A percentile compares a stretch with the other conserved stretches of the same genome.
These are phyloP conservation scores for Dactylella cylindrospora DNA, from an alignment of 2,329 filamentous ascomycete species.

Conservation along the genomic window DNA sequence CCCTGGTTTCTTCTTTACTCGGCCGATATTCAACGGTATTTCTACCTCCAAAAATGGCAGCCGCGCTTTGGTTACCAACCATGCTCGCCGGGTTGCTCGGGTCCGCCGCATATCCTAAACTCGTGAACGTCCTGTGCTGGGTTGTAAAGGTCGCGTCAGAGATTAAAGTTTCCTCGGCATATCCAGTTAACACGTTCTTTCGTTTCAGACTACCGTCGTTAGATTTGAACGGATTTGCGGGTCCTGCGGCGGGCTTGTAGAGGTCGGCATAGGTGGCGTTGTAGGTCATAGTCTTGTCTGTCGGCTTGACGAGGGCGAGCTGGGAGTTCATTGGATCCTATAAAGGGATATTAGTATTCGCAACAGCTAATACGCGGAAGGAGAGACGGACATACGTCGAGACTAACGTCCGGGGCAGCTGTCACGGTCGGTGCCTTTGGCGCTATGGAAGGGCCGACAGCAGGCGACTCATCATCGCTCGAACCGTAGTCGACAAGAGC, in stretches of 20 bases:
- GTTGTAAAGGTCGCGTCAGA: constrained; percentile 87
- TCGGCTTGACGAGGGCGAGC: constrained; percentile 58
- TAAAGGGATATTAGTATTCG: constrained; percentile 8
- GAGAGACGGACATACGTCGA: constrained; percentile 59
- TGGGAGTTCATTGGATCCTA: constrained; percentile 57
- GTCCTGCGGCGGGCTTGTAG: constrained; percentile 66
- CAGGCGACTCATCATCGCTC: constrained; percentile 56
- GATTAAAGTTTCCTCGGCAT: constrained; percentile 81
- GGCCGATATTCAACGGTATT: constrained; percentile 61
- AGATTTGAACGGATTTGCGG: constrained; percentile 73
- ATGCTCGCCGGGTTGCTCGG: constrained; percentile 53
- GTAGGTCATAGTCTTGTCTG: constrained; percentile 57
- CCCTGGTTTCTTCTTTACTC: constrained; percentile 70
- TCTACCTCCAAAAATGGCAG: constrained; percentile 53
- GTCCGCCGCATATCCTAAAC: constrained; percentile 61
- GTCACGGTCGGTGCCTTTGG: constrained; percentile 53
- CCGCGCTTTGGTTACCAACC: constrained; percentile 47
- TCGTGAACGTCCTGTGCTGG: constrained; percentile 81
- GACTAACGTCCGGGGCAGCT: constrained; percentile 59
- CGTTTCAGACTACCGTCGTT: constrained; percentile 65
- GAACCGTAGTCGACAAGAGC: constrained; percentile 49
- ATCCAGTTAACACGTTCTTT: constrained; percentile 81
- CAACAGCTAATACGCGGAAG: constrained; percentile 17
- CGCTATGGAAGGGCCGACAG: constrained; percentile 45
- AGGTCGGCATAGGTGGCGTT: constrained; percentile 71